Base-by-base conservation (phyloP, 495 filamentous ascomycete genomes). In the Chaetomium fimeti region DNA sequence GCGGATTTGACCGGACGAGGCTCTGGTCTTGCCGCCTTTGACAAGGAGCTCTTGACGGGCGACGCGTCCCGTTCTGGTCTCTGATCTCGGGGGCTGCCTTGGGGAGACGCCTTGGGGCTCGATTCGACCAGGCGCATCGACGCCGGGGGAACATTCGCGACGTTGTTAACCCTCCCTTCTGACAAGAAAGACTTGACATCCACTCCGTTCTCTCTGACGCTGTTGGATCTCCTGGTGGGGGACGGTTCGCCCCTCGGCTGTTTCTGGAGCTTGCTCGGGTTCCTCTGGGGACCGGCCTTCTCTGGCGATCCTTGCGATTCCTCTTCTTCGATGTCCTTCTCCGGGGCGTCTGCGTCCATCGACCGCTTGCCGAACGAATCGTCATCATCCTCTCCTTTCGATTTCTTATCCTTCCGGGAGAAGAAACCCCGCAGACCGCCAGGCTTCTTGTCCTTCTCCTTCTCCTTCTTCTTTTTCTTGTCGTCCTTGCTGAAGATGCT, bases 341-440 rank as follows among this genome's bases (percentile, higher is more conserved):
- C 79, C 40, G 71, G 67, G 48, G 65, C 61, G 51, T 81, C 81
- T 58, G 65, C 57, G 16, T 83, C 82, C 61, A 81, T 64, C 0
- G 87, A 88, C 52, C 83, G 78, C 72, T 88, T 90, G 61, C 89
- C 86, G 20, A 82, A 77, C 60, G 91, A 89, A 12, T 83, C 79
- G 57, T 89, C 89, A 51, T 90, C 87, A 56, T 91, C 89, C 11
- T 82, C 79, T 49, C 81, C 75, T 67, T 88, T 89, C 60, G 78
- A 79, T 73, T 91, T 97, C 81, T 92, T 96, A 66, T 96, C 91
- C 70, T 95, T 97, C 61, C 91, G 83, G 70, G 96, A 97, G 83
- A 99, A 99, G 69, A 98, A 83, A 47, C 92, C 93, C 69, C 92
- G 92, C 55, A 99, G 87, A 77, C 93, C 96, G 55, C 92, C 90